Percentiles rank a stretch among this genome's conserved stretches.
Evolutionary conservation across 2,329 filamentous ascomycete genomes (phyloP).

Genomic region (Aspergillus calidoustus): DNA sequence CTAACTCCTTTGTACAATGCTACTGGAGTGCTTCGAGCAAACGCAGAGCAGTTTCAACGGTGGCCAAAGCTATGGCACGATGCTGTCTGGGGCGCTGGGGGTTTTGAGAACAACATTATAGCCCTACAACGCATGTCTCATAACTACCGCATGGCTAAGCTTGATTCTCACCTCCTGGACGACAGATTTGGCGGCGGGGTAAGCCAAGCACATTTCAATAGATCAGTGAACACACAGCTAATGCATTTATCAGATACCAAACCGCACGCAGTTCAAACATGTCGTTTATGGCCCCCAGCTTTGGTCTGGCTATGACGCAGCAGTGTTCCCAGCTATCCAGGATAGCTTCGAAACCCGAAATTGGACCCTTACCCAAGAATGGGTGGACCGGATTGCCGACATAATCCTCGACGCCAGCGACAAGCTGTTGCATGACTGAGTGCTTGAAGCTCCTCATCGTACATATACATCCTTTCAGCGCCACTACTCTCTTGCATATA

Average conservation of each 20-base stretch:
- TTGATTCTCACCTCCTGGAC: slow-evolving; percentile 85
- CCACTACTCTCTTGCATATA: slow-evolving; percentile 4
- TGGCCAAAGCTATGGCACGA: slow-evolving; percentile 82
- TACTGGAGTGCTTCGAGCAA: slow-evolving; percentile 61
- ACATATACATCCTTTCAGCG: slow-evolving; percentile 2
- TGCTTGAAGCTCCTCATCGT: slow-evolving; percentile 13
- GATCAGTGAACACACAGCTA: slow-evolving; percentile 11
- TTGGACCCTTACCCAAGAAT: slow-evolving; percentile 69
- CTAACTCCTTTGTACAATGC: slow-evolving; percentile 67
- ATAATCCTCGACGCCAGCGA: slow-evolving; percentile 67
- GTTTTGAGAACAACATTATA: slow-evolving; percentile 74
- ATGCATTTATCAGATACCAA: slow-evolving; percentile 65
- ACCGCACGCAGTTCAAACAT: slow-evolving; percentile 92
- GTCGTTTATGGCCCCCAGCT: slow-evolving; percentile 82
- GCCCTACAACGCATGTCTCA: slow-evolving; percentile 72
- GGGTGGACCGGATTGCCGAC: slow-evolving; percentile 72
- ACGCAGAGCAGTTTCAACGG: slow-evolving; percentile 68
- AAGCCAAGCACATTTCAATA: slow-evolving; percentile 50
- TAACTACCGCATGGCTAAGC: slow-evolving; percentile 77
- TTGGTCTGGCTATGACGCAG: slow-evolving; percentile 71
- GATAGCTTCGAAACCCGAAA: slow-evolving; percentile 76
- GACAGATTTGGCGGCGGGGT: slow-evolving; percentile 72
- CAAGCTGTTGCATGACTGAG: slow-evolving; percentile 45
- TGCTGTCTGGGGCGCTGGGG: slow-evolving; percentile 70
- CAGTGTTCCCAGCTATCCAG: slow-evolving; percentile 80